Evolutionary conservation across 306 rosid genomes (phyloP), one percentile per base, ranked within the genome.

Genomic region (Medicago lupulina): DNA sequence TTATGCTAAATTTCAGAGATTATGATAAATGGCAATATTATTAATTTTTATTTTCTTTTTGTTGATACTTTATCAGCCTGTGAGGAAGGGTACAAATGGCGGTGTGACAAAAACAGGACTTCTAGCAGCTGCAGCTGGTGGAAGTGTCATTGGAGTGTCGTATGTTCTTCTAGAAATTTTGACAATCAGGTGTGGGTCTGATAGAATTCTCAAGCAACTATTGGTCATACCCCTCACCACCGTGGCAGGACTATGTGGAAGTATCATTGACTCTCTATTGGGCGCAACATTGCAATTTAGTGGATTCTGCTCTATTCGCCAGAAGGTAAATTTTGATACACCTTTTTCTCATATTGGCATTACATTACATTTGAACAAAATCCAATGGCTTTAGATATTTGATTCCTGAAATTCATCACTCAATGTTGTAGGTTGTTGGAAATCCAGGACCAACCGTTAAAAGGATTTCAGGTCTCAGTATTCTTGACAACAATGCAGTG

Each of bases 241-340:
- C 44, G 0, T 90, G 46, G 96, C 97, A 21, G 98, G 97, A 69
- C 74, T 92, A 51, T 49, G 67, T 59, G 97, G 97, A 75, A 92
- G 98, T 77, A 62, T 83, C 70, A 85, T 95, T n/a, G 97, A 95
- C 78, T 95, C 98, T 83, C 88, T 95, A n/a, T 65, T 95, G 80
- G 98, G 98, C 75, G 96, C 98, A 75, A 95, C 98, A 15, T 62
- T 95, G 74, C 98, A 95, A 71, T 95, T 84, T 83, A 90, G 90
- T 73, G 98, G 98, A 80, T 85, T 85, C 88, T 95, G 98, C 83
- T 69, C 88, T 19, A 85, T 95, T 80, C 97, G 97, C 38, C 83
- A 88, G 7, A 92, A 90, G 97, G 98, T 94, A 74, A 36, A 72
- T 74, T 79, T 49, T 15, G 14, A 59, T 50, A 31, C 53, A 41